Conservation (phyloP, 139 green algal species). For the Chlorella sp. region DNA sequence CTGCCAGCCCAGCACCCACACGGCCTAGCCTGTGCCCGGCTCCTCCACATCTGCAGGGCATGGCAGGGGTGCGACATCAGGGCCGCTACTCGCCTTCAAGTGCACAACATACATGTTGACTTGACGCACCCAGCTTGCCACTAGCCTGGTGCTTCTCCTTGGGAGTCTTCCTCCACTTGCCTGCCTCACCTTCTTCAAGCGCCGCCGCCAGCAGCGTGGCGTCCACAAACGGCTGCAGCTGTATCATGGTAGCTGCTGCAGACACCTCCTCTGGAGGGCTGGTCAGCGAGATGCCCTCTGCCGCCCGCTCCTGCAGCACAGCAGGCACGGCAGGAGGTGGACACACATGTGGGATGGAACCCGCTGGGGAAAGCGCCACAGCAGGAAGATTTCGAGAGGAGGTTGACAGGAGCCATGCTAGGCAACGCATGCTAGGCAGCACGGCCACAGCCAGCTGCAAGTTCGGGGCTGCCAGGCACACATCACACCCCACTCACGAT, state of each 20-base stretch:
- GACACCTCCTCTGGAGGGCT: conserved; percentile 35
- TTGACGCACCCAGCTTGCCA: too few relatives aligned
- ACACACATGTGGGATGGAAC: too few relatives aligned
- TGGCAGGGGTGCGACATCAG: too few relatives aligned
- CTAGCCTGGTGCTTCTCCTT: too few relatives aligned
- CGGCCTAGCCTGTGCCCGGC: too few relatives aligned
- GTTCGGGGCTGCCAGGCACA: neutral
- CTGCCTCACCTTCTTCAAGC: neutral
- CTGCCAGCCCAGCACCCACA: too few relatives aligned
- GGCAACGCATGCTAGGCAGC: neutral
- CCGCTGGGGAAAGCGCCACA: neutral
- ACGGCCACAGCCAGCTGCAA: neutral
- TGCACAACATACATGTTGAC: too few relatives aligned
- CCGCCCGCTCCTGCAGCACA: conserved; percentile 1
- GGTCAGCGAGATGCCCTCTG: neutral
- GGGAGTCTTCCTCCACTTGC: neutral
- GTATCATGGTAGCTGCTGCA: neutral
- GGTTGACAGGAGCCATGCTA: neutral
- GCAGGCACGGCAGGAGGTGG: neutral
- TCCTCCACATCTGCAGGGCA: too few relatives aligned
- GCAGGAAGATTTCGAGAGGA: neutral
- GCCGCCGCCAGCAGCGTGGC: neutral
- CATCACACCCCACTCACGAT: neutral
- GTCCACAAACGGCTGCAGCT: conserved; percentile 7
- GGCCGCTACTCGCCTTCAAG: too few relatives aligned